Percentiles rank a stretch among this genome's conserved stretches.
Evolutionary conservation across 169 alveolate species (phyloP).

Genomic region (Plasmodium falciparum): DNA sequence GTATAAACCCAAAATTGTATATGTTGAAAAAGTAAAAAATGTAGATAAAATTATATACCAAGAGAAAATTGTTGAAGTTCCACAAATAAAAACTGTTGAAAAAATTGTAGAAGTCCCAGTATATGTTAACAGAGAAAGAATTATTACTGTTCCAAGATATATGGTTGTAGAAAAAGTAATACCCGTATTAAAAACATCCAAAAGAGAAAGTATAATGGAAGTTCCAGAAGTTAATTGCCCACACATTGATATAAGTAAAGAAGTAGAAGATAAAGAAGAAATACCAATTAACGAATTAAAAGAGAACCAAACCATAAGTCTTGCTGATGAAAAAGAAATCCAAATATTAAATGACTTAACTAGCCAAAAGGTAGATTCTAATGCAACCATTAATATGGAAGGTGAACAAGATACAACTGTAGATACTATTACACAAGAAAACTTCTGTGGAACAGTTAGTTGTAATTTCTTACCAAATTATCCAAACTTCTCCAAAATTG

Average conservation of each 20-base stretch:
- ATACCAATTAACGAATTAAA: constrained; percentile 29
- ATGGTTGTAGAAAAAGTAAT: constrained; percentile 88
- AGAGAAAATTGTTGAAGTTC: constrained; percentile 90
- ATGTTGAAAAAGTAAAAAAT: constrained; percentile 86
- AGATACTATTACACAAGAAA: constrained; percentile 31
- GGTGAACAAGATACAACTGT: constrained; percentile 37
- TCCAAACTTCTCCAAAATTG: constrained; percentile 17
- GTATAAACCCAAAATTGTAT: constrained; percentile 86
- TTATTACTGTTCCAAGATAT: constrained; percentile 85
- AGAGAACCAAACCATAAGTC: constrained; percentile 53
- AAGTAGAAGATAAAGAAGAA: constrained; percentile 79
- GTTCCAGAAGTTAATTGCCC: constrained; percentile 82
- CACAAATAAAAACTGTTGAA: constrained; percentile 87
- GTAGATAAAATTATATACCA: constrained; percentile 86
- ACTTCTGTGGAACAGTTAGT: constrained; percentile 39
- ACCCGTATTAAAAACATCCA: constrained; percentile 86
- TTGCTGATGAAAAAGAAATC: constrained; percentile 31
- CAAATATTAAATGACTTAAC: constrained; percentile 33
- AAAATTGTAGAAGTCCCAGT: constrained; percentile 90
- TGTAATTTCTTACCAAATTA: constrained; percentile 51
- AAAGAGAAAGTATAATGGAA: constrained; percentile 79
- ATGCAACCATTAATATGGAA: constrained; percentile 38
- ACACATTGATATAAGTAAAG: constrained; percentile 41
- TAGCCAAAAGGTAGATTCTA: constrained; percentile 20
- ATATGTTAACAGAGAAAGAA: constrained; percentile 85